Conservation (phyloP, 225 moss, liverwort and hornwort genomes). For the Anthoceros angustus region DNA sequence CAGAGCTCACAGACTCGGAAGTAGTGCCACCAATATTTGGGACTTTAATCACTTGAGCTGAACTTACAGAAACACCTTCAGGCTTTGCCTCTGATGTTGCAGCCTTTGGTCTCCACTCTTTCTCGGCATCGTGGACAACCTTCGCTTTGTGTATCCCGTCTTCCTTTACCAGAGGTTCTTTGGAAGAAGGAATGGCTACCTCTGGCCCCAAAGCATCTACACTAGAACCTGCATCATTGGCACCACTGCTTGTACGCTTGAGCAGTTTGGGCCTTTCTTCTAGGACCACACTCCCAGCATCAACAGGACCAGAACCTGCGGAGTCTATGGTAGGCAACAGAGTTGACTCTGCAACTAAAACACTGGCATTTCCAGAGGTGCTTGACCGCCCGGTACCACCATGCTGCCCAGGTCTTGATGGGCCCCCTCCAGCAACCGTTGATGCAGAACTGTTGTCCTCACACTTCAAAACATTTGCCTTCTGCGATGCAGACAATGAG, state of each 20-base stretch:
- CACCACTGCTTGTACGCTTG: constrained; percentile 29
- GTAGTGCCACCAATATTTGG: constrained; percentile 10
- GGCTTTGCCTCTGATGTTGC: constrained; percentile 23
- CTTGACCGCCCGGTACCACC: constrained; percentile 13
- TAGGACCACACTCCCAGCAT: background rate
- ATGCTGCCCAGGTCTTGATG: constrained; percentile 19
- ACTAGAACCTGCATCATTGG: constrained; percentile 23
- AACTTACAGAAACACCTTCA: constrained; percentile 14
- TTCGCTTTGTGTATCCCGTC: constrained; percentile 41
- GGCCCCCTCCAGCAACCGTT: constrained; percentile 5
- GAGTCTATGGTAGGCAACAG: background rate
- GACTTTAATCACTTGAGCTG: constrained; percentile 6
- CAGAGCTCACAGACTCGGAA: constrained; percentile 8
- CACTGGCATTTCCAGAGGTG: constrained; percentile 10
- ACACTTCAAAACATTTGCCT: constrained; percentile 22
- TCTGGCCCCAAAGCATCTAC: constrained; percentile 22
- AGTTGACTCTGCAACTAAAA: background rate
- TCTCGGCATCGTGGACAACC: constrained; percentile 64
- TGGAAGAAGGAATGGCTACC: constrained; percentile 8
- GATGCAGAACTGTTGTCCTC: constrained; percentile 8
- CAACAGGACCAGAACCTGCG: background rate
- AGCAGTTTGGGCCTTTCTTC: constrained; percentile 28
- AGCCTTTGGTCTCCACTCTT: constrained; percentile 94
- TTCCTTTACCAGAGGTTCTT: constrained; percentile 35
- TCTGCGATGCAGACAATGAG: constrained; percentile 11